phyloP scores from a whole-genome alignment of 257 asterid genomes.

The Primulina huaijiensis region DNA sequence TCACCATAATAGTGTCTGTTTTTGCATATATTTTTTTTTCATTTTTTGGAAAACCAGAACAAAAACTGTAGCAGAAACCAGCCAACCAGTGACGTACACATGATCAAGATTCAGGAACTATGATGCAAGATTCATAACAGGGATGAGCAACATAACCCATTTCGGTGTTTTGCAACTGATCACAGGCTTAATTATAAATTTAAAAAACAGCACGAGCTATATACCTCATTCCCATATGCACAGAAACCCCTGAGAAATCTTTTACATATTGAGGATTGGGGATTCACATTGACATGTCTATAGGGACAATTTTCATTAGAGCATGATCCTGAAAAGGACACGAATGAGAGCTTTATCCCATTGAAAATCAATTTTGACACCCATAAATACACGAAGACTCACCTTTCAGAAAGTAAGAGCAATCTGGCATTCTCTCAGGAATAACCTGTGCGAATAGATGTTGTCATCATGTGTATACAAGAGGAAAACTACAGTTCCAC shows the following conservation, averaged over 20 bases:
- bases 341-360: slow-evolving; percentile 26
- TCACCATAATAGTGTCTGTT: not conserved
- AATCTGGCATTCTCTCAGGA: slow-evolving; percentile 97
- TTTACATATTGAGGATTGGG: slow-evolving; percentile 68
- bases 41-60: not conserved
- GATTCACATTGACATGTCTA: slow-evolving; percentile 83
- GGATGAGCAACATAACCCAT: slow-evolving; percentile 13
- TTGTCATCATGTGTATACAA: slow-evolving; percentile 24
- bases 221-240: slow-evolving; percentile 94
- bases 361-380: slow-evolving; percentile 4
- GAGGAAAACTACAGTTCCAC: slow-evolving; percentile 9
- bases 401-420: slow-evolving; percentile 94
- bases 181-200: slow-evolving; percentile 16
- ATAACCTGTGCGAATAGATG: slow-evolving; percentile 54
- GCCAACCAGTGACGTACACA: not conserved
- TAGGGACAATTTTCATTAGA: slow-evolving; percentile 84
- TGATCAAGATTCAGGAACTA: not conserved
- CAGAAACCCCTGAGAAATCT: slow-evolving; percentile 91
- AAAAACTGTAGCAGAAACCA: not conserved
- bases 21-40: not conserved
- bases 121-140: not conserved
- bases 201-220: slow-evolving; percentile 25
- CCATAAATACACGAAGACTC: slow-evolving; percentile 22
- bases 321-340: slow-evolving; percentile 70
- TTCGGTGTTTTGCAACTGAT: slow-evolving; percentile 1